A percentile compares a stretch with the other conserved stretches of the same genome.
These are phyloP conservation scores for Mariannaea elegans DNA, from an alignment of 2,329 filamentous ascomycete species.

Conservation along the genomic window DNA sequence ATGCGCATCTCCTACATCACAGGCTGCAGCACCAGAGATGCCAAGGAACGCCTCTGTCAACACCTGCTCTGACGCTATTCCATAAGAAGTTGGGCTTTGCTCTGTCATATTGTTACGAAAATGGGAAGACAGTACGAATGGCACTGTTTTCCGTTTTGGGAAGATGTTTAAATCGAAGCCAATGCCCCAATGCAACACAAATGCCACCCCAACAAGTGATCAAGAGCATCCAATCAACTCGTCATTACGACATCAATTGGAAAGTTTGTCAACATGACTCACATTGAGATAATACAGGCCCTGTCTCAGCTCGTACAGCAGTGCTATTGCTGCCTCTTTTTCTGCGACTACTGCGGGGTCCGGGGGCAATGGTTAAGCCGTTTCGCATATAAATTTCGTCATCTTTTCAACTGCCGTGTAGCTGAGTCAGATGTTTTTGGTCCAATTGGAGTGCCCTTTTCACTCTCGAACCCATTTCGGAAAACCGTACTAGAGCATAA, in stretches of 20 bases:
- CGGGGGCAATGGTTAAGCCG: no score
- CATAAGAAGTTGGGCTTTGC: not conserved
- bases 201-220: not conserved
- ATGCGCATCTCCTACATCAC: no score
- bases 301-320: not conserved
- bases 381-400: no score
- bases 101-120: not conserved
- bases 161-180: not conserved
- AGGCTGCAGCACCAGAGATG: not conserved
- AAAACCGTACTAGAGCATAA: not conserved
- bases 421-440: no score
- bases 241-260: not conserved
- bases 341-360: no score
- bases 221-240: not conserved
- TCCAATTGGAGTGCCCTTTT: not conserved
- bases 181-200: not conserved
- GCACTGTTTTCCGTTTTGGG: constrained; percentile 15
- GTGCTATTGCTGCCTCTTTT: not conserved
- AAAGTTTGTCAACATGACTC: not conserved
- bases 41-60: not conserved
- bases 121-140: not conserved
- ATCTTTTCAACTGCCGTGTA: no score
- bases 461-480: not conserved
- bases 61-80: not conserved
- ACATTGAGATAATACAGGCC: not conserved